phyloP scores from a whole-genome alignment of 176 grass and related monocot genomes.

The Oryza glumipatula region DNA sequence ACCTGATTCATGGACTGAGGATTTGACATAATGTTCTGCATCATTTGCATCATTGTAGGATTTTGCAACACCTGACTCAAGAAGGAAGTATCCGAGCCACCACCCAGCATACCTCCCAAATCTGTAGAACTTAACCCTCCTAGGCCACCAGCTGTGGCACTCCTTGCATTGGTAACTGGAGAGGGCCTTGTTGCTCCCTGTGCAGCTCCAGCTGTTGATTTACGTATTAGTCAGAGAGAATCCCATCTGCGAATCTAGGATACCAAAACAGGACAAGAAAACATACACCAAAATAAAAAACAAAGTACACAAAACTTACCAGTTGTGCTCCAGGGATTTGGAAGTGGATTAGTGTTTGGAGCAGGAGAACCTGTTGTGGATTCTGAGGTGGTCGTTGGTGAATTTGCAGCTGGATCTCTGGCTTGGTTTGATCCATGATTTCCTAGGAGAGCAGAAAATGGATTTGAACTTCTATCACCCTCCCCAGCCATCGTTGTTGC shows the following conservation, averaged over 20 bases:
- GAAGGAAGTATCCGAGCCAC: constrained; percentile 53
- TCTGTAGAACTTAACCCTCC: constrained; percentile 58
- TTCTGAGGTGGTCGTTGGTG: constrained; percentile 43
- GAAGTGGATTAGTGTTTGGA: constrained; percentile 82
- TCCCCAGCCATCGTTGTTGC: constrained; percentile 79
- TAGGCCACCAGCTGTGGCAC: constrained; percentile 44
- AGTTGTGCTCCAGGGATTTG: constrained; percentile 75
- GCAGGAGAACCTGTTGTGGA: constrained; percentile 53
- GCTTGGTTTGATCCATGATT: constrained; percentile 54
- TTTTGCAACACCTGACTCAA: constrained; percentile 77
- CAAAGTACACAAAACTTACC: constrained; percentile 39
- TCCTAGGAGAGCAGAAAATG: constrained; percentile 72
- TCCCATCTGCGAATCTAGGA: background rate
- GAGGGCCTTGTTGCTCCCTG: constrained; percentile 54
- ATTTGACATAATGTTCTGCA: constrained; percentile 78
- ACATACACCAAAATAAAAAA: background rate
- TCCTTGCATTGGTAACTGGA: constrained; percentile 49
- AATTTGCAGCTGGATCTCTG: constrained; percentile 58
- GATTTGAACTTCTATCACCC: constrained; percentile 53
- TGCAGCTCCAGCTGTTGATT: constrained; percentile 54
- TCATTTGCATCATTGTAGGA: constrained; percentile 81
- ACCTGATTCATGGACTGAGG: constrained; percentile 75
- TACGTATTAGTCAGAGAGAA: constrained; percentile 2
- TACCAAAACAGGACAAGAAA: constrained; percentile 23
- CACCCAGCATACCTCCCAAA: constrained; percentile 59